These are phyloP conservation scores for Polychaeton citri DNA, from an alignment of 2,329 filamentous ascomycete species.

Conservation along the genomic window DNA sequence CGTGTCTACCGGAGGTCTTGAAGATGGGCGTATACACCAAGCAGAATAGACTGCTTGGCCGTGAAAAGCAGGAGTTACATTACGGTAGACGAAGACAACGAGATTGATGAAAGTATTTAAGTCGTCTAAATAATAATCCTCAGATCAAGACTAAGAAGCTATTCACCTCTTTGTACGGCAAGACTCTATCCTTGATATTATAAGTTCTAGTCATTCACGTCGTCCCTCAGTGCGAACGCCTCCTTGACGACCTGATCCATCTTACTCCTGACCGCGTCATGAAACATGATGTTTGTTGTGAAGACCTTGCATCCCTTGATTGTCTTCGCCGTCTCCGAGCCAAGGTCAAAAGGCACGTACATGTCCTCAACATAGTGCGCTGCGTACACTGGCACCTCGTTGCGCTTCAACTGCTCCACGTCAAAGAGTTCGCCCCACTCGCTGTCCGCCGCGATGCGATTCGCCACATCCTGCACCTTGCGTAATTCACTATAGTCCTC, in stretches of 20 bases:
- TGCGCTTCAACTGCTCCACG: conserved; percentile 54
- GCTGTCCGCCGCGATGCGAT: conserved; percentile 52
- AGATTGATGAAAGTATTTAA: no score
- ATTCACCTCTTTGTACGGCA: no score
- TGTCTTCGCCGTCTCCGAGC: conserved; percentile 57
- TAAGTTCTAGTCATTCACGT: conserved; percentile 44
- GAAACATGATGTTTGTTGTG: conserved; percentile 77
- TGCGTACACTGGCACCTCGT: conserved; percentile 75
- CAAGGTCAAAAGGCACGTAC: conserved; percentile 73
- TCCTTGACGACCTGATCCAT: conserved; percentile 64
- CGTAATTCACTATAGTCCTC: conserved; percentile 64
- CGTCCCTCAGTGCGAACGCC: conserved; percentile 65
- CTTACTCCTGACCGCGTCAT: conserved; percentile 64
- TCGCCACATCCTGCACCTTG: conserved; percentile 53
- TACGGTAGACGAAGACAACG: no score
- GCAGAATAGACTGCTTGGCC: no score
- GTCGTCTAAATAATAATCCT: no score
- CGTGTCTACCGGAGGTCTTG: no score
- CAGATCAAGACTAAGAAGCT: no score
- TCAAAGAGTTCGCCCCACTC: conserved; percentile 73
- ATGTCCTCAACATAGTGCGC: conserved; percentile 78
- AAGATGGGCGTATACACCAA: no score
- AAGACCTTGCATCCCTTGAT: conserved; percentile 69
- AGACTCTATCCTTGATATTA: no score
- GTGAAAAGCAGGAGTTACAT: no score